These are phyloP conservation scores for Marsdenia floribunda DNA, from an alignment of 257 asterid genomes.

Conservation along the genomic window DNA sequence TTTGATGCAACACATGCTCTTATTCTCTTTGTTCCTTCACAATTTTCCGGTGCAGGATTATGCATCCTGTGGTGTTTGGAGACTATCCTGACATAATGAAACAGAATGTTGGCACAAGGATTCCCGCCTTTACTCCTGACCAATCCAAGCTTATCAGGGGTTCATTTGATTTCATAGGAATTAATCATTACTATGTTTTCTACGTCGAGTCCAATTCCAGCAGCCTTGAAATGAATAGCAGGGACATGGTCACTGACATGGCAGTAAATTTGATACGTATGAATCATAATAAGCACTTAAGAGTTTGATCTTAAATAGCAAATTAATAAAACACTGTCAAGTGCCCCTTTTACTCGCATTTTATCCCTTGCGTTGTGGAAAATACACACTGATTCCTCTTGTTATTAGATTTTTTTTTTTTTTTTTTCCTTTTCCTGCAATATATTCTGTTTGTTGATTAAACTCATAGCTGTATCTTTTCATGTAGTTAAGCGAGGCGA, in stretches of 20 bases:
- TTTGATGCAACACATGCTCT: too few species aligned
- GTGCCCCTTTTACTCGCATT: background rate
- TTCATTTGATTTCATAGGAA: conserved; percentile 50
- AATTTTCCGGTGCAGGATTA: conserved; percentile 32
- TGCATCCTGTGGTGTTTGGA: conserved; percentile 49
- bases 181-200: conserved; percentile 38
- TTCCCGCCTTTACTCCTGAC: conserved; percentile 42
- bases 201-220: conserved; percentile 29
- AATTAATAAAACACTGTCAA: background rate
- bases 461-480: too few species aligned
- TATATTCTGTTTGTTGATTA: too few species aligned
- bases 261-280: conserved; percentile 22
- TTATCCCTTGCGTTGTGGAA: background rate
- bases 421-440: background rate
- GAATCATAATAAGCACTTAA: conserved; percentile 6
- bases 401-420: too few species aligned
- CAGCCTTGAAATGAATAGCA: conserved; percentile 16
- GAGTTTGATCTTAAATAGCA: background rate
- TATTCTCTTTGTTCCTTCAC: background rate
- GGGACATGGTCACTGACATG: conserved; percentile 32
- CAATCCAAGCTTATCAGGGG: conserved; percentile 50
- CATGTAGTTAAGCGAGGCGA: background rate
- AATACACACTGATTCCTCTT: background rate
- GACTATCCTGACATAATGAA: conserved; percentile 58
- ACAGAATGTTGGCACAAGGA: conserved; percentile 39